Base-by-base conservation (phyloP, 2,329 filamentous ascomycete species). In the Trichoderma harzianum region DNA sequence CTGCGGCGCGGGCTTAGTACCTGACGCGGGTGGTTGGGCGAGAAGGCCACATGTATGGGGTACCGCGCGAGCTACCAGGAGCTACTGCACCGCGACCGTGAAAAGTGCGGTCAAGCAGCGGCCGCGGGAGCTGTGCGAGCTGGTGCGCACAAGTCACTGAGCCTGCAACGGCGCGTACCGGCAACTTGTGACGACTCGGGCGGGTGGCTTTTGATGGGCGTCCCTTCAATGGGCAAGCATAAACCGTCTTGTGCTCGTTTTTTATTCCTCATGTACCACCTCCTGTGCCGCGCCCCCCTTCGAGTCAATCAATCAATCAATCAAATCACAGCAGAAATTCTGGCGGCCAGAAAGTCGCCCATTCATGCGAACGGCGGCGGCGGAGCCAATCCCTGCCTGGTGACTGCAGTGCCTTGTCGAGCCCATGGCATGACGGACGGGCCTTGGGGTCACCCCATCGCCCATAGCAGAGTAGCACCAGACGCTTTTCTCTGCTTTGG, bases 321-420 rank as follows among this genome's bases (percentile, higher is more conserved):
- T 47, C 57, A 34, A 61, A 69, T 51, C 66, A 69, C 66, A 30
- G 21, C 47, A 7, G 11, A 12, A 12, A 14, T 53, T 51, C 43
- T 51, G 47, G 43, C 36, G 24, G 28, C 65, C 65, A 60, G 18
- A 60, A 30, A 32, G 32, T 32, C 26, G 58, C 66, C 66, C 69
- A 65, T 70, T 71, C 61, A 71, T 71, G 69, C 69, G 69, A 71
- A 71, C 68, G 69, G 69, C 69, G 69, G 69, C 69, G 69, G 62
- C 69, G 68, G 68, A 70, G 68, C 69, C 21, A 18, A 71, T 36
- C 69, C 69, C 69, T 70, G 68, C 66, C 36, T 61, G 66, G 55
- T 53, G 55, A 18, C 53, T 51, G 28, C 53, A 39, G 30, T 43
- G 36, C 67, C 57, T 53, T 62, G 67, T 69, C 57, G 30, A 62